Evolutionary conservation across 257 asterid species (phyloP).

Genomic region (Gynochthodes officinalis): DNA sequence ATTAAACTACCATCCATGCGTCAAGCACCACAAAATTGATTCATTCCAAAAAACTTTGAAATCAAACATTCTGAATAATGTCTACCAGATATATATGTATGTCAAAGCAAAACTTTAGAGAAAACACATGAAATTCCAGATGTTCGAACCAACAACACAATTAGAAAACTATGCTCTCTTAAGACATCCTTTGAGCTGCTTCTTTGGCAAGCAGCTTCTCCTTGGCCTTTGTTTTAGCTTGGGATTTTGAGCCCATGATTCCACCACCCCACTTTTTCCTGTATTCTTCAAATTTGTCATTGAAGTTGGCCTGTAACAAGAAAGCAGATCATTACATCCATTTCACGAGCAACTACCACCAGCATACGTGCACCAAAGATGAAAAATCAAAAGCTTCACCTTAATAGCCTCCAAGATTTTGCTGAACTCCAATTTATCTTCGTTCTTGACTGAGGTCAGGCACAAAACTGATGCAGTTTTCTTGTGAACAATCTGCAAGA

Average conservation of each 20-base stretch:
- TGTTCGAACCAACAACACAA: not conserved
- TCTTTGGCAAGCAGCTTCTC: constrained; percentile 44
- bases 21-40: not conserved
- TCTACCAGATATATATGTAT: not conserved
- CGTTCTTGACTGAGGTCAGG: constrained; percentile 46
- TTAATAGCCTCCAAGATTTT: constrained; percentile 41
- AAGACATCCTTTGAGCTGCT: constrained; percentile 38
- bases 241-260: constrained; percentile 46
- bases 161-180: not conserved
- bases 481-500: constrained; percentile 35
- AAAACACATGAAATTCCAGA: not conserved
- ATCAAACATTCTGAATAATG: not conserved
- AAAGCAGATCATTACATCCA: not conserved
- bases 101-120: not conserved
- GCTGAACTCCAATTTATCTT: constrained; percentile 44
- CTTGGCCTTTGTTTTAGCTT: constrained; percentile 45
- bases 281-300: constrained; percentile 41
- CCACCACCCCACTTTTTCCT: constrained; percentile 52
- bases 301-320: constrained; percentile 42
- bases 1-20: not conserved
- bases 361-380: no score
- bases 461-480: constrained; percentile 44
- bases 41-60: not conserved
- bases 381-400: no score
- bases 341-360: no score